A percentile compares a stretch with the other conserved stretches of the same genome.
Evolutionary conservation across 768 basidiomycete genomes (phyloP).

Genomic region (Rubroboletus satanas): DNA sequence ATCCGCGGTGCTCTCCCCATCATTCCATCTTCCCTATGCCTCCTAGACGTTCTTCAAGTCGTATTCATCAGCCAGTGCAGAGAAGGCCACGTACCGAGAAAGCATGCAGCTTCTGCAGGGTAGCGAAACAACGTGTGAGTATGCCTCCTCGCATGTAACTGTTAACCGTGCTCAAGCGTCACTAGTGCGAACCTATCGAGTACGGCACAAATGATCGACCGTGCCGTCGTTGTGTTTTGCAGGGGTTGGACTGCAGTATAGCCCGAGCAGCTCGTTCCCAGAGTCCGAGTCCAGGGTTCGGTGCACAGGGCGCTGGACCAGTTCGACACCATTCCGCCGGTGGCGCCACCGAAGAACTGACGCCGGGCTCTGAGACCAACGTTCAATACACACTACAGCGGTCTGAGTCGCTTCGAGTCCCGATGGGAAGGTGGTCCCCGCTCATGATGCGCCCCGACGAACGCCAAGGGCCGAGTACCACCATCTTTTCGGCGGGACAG

Average conservation of each 20-base stretch:
- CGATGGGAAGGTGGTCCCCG: slow-evolving; percentile 3
- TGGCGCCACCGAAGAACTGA: slow-evolving; percentile 6
- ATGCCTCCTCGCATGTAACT: background rate
- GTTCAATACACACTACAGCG: slow-evolving; percentile 7
- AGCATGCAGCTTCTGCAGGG: slow-evolving; percentile 22
- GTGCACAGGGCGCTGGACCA: slow-evolving; percentile 9
- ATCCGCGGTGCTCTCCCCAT: background rate
- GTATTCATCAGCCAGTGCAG: slow-evolving; percentile 6
- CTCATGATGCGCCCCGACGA: background rate
- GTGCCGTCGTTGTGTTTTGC: slow-evolving; percentile 22
- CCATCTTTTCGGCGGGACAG: background rate
- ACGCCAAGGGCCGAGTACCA: slow-evolving; percentile 2
- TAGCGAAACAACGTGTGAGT: slow-evolving; percentile 19
- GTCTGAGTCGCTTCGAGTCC: background rate
- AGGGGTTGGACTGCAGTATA: slow-evolving; percentile 12
- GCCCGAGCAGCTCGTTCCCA: slow-evolving; percentile 15
- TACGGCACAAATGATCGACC: slow-evolving; percentile 16
- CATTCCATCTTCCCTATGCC: slow-evolving; percentile 17
- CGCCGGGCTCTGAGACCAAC: background rate
- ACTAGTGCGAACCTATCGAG: slow-evolving; percentile 17
- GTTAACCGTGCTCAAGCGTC: slow-evolving; percentile 1
- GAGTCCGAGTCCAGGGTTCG: slow-evolving; percentile 17
- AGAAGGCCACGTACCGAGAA: slow-evolving; percentile 11
- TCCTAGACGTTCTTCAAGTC: slow-evolving; percentile 4
- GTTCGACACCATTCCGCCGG: slow-evolving; percentile 5